phyloP scores from a whole-genome alignment of 148 eudicot species.

The Rhododendron ovatum region DNA sequence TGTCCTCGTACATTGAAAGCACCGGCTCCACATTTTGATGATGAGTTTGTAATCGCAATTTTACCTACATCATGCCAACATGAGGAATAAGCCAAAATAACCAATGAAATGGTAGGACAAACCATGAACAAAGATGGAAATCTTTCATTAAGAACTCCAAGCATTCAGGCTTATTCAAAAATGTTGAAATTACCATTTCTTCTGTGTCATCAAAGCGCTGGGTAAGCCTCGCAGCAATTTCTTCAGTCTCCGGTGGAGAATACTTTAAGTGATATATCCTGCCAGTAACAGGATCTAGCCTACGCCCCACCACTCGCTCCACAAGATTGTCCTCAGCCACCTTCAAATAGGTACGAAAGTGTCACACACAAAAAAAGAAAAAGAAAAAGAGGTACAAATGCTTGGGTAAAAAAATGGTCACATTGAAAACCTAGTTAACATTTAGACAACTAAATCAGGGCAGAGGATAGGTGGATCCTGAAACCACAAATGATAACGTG shows the following conservation, averaged over 20 bases:
- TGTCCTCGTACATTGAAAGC: conserved; percentile 70
- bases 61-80: conserved; percentile 47
- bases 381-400: not conserved
- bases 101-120: not conserved
- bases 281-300: conserved; percentile 92
- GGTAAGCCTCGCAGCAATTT: conserved; percentile 86
- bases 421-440: not conserved
- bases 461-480: not conserved
- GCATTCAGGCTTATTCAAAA: not conserved
- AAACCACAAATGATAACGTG: not conserved
- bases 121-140: not conserved
- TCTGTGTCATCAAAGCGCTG: conserved; percentile 98
- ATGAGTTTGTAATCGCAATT: conserved; percentile 86
- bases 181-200: conserved; percentile 56
- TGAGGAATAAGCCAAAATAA: not conserved
- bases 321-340: conserved; percentile 88
- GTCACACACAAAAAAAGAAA: too few species aligned
- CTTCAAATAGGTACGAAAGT: conserved; percentile 23
- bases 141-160: not conserved
- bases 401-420: not conserved
- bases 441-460: not conserved
- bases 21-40: conserved; percentile 90
- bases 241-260: conserved; percentile 96
- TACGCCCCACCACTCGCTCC: conserved; percentile 96
- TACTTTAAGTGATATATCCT: conserved; percentile 88